These are phyloP conservation scores for Dioszegia aurantiaca DNA, from an alignment of 768 basidiomycete species.

Conservation along the genomic window DNA sequence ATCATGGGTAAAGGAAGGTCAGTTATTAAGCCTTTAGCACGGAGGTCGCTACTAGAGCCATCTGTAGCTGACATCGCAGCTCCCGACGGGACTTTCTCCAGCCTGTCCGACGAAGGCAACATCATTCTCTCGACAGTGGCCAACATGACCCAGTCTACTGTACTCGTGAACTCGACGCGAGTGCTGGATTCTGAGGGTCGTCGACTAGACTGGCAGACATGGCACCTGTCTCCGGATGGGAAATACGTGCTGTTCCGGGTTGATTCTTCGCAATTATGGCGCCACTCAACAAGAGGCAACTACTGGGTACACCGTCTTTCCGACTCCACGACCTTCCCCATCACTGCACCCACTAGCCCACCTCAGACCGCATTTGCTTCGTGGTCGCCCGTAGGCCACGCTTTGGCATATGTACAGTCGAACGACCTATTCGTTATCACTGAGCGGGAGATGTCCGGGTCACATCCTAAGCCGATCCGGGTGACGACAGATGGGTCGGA, in stretches of 20 bases:
- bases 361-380: constrained; percentile 73
- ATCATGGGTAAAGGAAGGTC: constrained; percentile 91
- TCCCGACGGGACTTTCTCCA: constrained; percentile 87
- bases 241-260: constrained; percentile 80
- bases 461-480: constrained; percentile 56
- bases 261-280: constrained; percentile 85
- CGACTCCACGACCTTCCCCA: constrained; percentile 65
- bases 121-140: constrained; percentile 80
- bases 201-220: constrained; percentile 57
- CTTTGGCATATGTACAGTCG: constrained; percentile 77
- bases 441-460: constrained; percentile 21
- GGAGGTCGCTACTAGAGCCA: not conserved
- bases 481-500: constrained; percentile 77
- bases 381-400: constrained; percentile 79
- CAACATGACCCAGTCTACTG: constrained; percentile 54
- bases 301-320: constrained; percentile 85
- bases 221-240: constrained; percentile 89
- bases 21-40: constrained; percentile 24
- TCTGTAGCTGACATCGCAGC: constrained; percentile 57
- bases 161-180: constrained; percentile 44
- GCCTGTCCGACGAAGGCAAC: constrained; percentile 58
- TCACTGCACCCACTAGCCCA: constrained; percentile 67
- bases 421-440: constrained; percentile 88
- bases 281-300: constrained; percentile 82
- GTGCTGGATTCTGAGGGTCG: constrained; percentile 41